These are phyloP conservation scores for Epichloe gansuensis DNA, from an alignment of 2,329 filamentous ascomycete genomes.

Conservation along the genomic window DNA sequence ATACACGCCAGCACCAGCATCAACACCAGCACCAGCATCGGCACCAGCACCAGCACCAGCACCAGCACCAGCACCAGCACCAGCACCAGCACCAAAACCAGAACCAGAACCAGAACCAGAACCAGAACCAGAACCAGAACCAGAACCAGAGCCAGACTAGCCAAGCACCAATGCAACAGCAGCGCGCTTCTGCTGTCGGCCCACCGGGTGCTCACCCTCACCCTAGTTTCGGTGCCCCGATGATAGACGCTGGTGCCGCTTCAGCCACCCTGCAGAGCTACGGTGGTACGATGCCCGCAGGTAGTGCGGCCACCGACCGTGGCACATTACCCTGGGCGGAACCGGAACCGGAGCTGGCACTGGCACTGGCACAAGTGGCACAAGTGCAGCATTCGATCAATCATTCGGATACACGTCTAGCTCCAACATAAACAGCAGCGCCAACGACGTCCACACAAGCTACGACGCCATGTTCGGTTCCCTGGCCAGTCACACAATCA, in stretches of 20 bases:
- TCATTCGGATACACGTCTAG: conserved; percentile 25
- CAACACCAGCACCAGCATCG: background rate
- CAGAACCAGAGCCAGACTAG: background rate
- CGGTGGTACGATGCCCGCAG: conserved; percentile 7
- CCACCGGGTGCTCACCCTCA: background rate
- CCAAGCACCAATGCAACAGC: conserved; percentile 10
- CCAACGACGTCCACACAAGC: background rate
- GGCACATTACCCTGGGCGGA: conserved; percentile 2
- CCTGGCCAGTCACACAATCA: conserved; percentile 39
- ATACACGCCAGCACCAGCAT: background rate
- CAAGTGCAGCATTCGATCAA: conserved; percentile 10
- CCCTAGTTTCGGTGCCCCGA: background rate
- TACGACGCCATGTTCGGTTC: conserved; percentile 51
- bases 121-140: background rate
- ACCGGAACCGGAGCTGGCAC: background rate
- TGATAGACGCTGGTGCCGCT: background rate
- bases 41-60: background rate
- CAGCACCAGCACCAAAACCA: background rate
- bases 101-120: background rate
- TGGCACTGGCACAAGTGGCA: background rate
- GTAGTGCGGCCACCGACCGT: background rate
- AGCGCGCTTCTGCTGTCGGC: background rate
- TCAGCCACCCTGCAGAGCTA: conserved; percentile 11
- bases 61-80: no score
- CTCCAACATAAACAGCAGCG: background rate